Evolutionary conservation across 371 early-diverging fungal genomes (phyloP).

Genomic region (Syncephalastrum monosporum): DNA sequence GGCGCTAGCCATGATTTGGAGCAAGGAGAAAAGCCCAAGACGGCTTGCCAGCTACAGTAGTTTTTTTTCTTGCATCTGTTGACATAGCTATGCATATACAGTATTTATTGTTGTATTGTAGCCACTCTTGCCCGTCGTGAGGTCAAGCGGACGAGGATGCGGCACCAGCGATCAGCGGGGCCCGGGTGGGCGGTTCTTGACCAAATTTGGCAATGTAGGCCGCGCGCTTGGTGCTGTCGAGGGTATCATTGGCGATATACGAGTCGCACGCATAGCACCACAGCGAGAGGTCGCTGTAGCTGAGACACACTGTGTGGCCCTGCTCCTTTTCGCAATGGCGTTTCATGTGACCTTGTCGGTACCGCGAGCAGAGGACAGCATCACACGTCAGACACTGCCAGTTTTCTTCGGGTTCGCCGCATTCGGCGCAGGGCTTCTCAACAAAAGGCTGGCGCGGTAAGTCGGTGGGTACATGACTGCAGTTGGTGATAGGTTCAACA

Average conservation of each 20-base stretch:
- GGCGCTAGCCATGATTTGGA: too few species aligned
- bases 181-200: conserved; percentile 12
- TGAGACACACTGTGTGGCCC: conserved; percentile 25
- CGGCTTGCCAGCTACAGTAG: too few species aligned
- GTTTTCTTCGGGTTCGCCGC: conserved; percentile 22
- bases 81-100: too few species aligned
- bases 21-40: too few species aligned
- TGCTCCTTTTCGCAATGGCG: conserved; percentile 9
- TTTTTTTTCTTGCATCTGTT: too few species aligned
- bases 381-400: conserved; percentile 31
- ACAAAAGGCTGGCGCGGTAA: conserved; percentile 2
- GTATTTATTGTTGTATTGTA: too few species aligned
- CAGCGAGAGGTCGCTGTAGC: conserved; percentile 30
- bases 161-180: neutral
- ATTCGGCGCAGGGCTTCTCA: conserved; percentile 11
- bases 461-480: conserved; percentile 22
- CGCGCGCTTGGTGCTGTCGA: conserved; percentile 13
- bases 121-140: neutral
- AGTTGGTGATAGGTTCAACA: conserved; percentile 22
- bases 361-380: conserved; percentile 22
- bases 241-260: conserved; percentile 21
- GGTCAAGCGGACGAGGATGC: too few species aligned
- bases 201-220: conserved; percentile 25
- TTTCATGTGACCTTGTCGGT: conserved; percentile 27
- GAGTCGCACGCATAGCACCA: conserved; percentile 29